Evolutionary conservation across 2,329 filamentous ascomycete genomes (phyloP).

Genomic region (Colletotrichum sp.): DNA sequence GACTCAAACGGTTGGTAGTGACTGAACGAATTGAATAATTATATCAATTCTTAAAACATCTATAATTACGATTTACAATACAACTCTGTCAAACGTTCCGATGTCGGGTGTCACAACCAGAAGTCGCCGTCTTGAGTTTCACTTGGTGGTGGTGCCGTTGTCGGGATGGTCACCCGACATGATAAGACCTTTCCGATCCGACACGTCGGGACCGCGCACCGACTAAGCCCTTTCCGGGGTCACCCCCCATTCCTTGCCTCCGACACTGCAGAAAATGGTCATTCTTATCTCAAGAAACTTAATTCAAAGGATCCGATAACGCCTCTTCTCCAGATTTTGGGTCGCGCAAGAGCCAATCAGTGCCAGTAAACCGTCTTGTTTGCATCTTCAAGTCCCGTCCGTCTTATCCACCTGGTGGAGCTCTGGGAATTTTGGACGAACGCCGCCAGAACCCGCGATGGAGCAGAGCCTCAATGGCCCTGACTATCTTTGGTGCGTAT

Average conservation of each 20-base stretch:
- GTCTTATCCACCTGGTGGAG: not conserved
- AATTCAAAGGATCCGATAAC: not conserved
- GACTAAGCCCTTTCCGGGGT: not conserved
- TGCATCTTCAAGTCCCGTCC: not conserved
- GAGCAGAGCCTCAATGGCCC: not conserved
- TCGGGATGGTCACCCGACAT: slow-evolving; percentile 5
- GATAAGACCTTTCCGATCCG: slow-evolving; percentile 6
- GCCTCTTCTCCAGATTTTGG: not conserved
- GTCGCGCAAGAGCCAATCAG: not conserved
- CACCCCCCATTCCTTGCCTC: not conserved
- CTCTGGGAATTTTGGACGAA: not conserved
- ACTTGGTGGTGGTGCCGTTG: not conserved
- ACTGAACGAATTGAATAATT: not conserved
- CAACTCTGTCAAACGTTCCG: not conserved
- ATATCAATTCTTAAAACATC: not conserved
- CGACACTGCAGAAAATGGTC: not conserved
- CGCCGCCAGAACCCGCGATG: not conserved
- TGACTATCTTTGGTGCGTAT: not conserved
- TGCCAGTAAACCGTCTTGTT: not conserved
- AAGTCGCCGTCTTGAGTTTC: not conserved
- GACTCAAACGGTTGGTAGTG: not conserved
- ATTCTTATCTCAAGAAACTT: slow-evolving; percentile 17
- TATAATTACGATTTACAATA: not conserved
- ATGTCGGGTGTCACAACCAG: not conserved
- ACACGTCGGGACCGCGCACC: slow-evolving; percentile 1